Base-by-base conservation (phyloP, 2,329 filamentous ascomycete species). In the Ceratocystis lukuohia region DNA sequence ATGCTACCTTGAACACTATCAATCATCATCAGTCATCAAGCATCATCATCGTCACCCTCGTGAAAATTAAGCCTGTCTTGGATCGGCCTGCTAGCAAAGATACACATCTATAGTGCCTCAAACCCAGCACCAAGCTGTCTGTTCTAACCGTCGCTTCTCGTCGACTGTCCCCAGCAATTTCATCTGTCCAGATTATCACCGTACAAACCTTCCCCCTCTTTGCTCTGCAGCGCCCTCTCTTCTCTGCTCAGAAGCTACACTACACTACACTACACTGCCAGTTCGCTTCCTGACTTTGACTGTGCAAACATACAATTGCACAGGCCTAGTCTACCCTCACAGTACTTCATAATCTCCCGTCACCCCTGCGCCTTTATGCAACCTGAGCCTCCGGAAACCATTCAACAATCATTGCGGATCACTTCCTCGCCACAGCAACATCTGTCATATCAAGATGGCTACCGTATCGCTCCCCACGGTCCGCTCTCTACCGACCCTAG, bases 311-410 rank as follows among this genome's bases (percentile, higher is more conserved):
- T n/a, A 17, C 17, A 33, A 46, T 30, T 30, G 62, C 62, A 64
- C 62, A 64, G 62, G 25, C 28, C 62, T 64, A 50, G 62, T 64
- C 62, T n/a, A 20, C 62, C n/a, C 25, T 20, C 10, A n/a, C 22
- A 20, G 6, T 50, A 4, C 20, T 28, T 25, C 50, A 20, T n/a
- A 28, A 20, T 2, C 2, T 17, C 17, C 30, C n/a, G n/a, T 20
- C 28, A 8, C 20, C 37, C 45, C 45, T 41, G 46, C 44, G 44
- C 45, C 62, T 64, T 64, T 64, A 64, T 64, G 62, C 45, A 33
- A 46, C 28, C 62, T 64, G 62, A 50, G 45, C 22, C 37, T 53
- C 6, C 17, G 5, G 22, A 64, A 37, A 22, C 30, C 37, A 59
- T 37, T 30, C 56, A 59, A 37, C 12, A 37, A 28, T 28, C 17